Evolutionary conservation across 2,329 filamentous ascomycete genomes (phyloP).

Genomic region (Cordyceps fumosorosea): DNA sequence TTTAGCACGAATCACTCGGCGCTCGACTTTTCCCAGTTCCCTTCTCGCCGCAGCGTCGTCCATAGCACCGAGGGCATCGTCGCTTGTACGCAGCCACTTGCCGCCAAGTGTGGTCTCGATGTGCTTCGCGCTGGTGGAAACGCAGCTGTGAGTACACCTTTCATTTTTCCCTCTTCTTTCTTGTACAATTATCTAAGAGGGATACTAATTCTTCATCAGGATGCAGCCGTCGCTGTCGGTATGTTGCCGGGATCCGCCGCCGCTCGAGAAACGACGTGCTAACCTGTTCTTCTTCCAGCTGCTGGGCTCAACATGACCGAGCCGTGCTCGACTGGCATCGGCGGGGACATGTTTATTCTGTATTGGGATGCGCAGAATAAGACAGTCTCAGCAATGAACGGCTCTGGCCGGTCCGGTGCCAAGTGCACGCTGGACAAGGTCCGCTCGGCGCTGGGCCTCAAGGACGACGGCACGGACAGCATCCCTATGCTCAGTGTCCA

Average conservation of each 20-base stretch:
- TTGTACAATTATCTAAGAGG: constrained; percentile 27
- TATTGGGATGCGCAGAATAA: constrained; percentile 81
- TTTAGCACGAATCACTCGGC: background rate
- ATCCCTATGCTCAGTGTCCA: constrained; percentile 75
- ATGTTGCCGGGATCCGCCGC: constrained; percentile 24
- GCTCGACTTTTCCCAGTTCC: constrained; percentile 38
- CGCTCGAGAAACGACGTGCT: background rate
- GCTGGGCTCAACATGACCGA: constrained; percentile 92
- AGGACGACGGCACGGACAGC: constrained; percentile 43
- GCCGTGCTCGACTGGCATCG: constrained; percentile 87
- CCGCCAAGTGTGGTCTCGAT: constrained; percentile 78
- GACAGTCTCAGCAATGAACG: constrained; percentile 81
- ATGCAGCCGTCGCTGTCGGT: constrained; percentile 93
- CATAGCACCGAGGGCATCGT: constrained; percentile 92
- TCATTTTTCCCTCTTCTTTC: background rate
- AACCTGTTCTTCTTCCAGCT: constrained; percentile 41
- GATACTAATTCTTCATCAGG: constrained; percentile 33
- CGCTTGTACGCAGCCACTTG: constrained; percentile 81
- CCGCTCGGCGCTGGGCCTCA: constrained; percentile 55
- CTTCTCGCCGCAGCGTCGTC: constrained; percentile 82
- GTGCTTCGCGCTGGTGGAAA: constrained; percentile 83
- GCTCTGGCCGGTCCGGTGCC: constrained; percentile 75
- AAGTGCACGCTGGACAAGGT: constrained; percentile 64
- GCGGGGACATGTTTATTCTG: constrained; percentile 94
- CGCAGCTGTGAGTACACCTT: constrained; percentile 62